Evolutionary conservation across 2,329 filamentous ascomycete species (phyloP), one percentile per base, ranked within the genome.

Genomic region (Shiraia sp.): DNA sequence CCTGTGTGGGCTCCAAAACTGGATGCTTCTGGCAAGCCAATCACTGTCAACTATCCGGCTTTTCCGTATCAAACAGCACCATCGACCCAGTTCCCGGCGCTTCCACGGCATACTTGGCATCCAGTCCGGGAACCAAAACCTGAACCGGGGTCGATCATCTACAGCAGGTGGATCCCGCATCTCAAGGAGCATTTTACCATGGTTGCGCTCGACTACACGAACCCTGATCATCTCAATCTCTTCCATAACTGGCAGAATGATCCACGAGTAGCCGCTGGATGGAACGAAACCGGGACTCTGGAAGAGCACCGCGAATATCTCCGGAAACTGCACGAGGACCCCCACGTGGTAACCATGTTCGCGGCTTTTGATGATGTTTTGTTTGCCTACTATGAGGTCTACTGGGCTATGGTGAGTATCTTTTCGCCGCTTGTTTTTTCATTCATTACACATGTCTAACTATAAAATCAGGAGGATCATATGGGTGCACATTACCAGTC

Each of bases 171-270:
- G 74, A 85, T 91, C 47, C 86, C 87, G 6, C 83, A 90, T 59
- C 75, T 91, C 28, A 75, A 82, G 47, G 85, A 91, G 74, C 86
- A 81, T 51, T 91, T 91, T 66, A 88, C 84, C 46, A 86, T 91
- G 75, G 76, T 87, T n/a, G 82, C 81, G 9, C 76, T 92, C 1
- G 84, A 91, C 65, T 87, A 80, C 69, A 60, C 76, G 23, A 74
- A 88, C 57, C 61, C 73, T 1, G 75, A 80, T 56, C 87, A 92
- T 68, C 70, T 91, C 36, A 71, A 75, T 12, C 75, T 89, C 4
- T 91, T 92, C 74, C 83, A 90, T 69, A 77, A 76, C 42, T 92
- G 88, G 88, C 87, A 90, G 70, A 92, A 92, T 61, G 87, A 91
- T 61, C 87, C 87, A 37, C 85, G 88, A 36, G 88, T 92, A 23